Evolutionary conservation across 2,329 filamentous ascomycete species (phyloP), one percentile per base, ranked within the genome.

Genomic region (Arthroderma sp.): DNA sequence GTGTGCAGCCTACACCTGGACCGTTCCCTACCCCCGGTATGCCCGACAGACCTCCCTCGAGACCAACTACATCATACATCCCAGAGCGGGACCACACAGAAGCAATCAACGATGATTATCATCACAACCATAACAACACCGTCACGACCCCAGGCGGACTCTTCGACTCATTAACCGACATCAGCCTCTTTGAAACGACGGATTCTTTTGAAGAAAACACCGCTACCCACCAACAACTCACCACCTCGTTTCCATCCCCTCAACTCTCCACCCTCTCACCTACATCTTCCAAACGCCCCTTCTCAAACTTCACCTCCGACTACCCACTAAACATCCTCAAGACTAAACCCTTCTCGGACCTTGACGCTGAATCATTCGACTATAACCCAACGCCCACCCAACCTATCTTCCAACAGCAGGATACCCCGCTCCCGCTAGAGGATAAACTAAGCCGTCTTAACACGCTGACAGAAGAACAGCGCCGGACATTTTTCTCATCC

Each of bases 281-380:
- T 30, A 56, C 52, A 29, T 53, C 53, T 6, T 55, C 57, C 36
- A 57, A 48, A 51, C 56, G 57, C 3, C 49, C 53, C 29, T 55
- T 52, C 4, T 49, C 55, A 36, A 52, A 55, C 49, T 53, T 65
- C 8, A 60, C 64, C 51, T 56, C 65, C 27, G 73, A 76, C 53
- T 75, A 76, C 48, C 65, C 70, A 2, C 56, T 55, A 2, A 58
- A 67, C 11, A 50, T 61, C 9, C 62, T 77, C 1, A 60, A 61
- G 32, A 56, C 59, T 9, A 73, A 73, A 59, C 57, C 58, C 1
- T 74, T 72, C 46, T 53, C 63, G 0, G 61, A 70, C n/a, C 63
- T 77, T 3, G 67, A 67, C 48, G 60, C 61, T 3, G 69, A 76
- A 49, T 58, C 64, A 4, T 76, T 76, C 50, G 69, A 74, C 42